A percentile compares a stretch with the other conserved stretches of the same genome.
phyloP scores from a whole-genome alignment of 78 protist genomes.

The Parvularia atlantis region DNA sequence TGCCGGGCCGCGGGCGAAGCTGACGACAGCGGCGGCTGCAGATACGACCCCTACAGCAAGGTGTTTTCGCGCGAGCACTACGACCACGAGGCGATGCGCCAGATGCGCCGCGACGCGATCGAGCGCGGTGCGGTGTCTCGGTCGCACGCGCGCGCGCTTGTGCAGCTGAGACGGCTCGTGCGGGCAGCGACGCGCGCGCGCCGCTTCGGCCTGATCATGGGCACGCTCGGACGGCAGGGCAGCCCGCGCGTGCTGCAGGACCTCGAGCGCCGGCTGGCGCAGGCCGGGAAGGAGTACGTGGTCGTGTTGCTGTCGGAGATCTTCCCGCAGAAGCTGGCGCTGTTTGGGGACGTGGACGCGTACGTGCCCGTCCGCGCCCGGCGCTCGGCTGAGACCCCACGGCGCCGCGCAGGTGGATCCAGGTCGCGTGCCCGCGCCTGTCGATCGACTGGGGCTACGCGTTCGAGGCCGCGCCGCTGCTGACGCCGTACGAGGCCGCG shows the following conservation, averaged over 20 bases:
- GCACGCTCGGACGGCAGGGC: slow-evolving; percentile 92
- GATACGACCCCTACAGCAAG: slow-evolving; percentile 69
- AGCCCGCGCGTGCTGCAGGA: slow-evolving; percentile 49
- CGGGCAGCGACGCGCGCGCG: not conserved
- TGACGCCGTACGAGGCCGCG: slow-evolving; percentile 83
- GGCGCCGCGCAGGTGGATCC: too few relatives aligned
- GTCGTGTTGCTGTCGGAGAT: slow-evolving; percentile 56
- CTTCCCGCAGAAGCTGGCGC: slow-evolving; percentile 76
- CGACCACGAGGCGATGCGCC: slow-evolving; percentile 62
- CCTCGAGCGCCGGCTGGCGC: slow-evolving; percentile 32
- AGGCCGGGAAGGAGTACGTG: not conserved
- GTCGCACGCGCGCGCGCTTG: too few relatives aligned
- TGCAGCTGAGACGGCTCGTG: too few relatives aligned
- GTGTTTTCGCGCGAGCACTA: slow-evolving; percentile 61
- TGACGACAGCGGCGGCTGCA: not conserved
- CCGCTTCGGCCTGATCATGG: slow-evolving; percentile 42
- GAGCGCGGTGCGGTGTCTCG: not conserved
- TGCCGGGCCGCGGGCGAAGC: too few relatives aligned
- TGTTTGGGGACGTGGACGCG: slow-evolving; percentile 63
- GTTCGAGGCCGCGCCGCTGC: slow-evolving; percentile 70
- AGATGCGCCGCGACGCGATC: slow-evolving; percentile 41
- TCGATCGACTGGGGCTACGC: slow-evolving; percentile 97
- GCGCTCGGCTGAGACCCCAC: too few relatives aligned
- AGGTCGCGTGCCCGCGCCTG: slow-evolving; percentile 95
- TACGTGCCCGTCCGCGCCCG: slow-evolving; percentile 18